Evolutionary conservation across 1,139 yeast species (phyloP).

Genomic region (Zygosaccharomyces pseudobailii): DNA sequence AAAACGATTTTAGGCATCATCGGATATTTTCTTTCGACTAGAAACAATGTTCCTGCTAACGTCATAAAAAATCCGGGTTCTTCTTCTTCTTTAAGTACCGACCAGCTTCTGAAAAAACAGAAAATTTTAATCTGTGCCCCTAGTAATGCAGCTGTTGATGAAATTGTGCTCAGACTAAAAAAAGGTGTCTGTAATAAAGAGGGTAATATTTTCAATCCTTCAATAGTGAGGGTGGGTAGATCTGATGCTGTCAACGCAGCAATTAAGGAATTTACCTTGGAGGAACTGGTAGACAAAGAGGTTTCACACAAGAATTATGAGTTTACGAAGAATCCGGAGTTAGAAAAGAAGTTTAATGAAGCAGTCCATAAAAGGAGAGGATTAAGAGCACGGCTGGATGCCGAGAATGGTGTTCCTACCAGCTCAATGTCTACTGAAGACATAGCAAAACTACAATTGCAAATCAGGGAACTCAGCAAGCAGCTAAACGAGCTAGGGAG

Average conservation of each 20-base stretch:
- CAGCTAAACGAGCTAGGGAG: constrained; percentile 67
- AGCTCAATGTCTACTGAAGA: constrained; percentile 31
- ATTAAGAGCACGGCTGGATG: constrained; percentile 25
- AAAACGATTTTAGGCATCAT: constrained; percentile 91
- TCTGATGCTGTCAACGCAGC: constrained; percentile 82
- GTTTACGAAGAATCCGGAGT: constrained; percentile 32
- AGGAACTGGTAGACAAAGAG: constrained; percentile 74
- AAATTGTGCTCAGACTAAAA: constrained; percentile 79
- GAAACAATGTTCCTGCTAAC: constrained; percentile 27
- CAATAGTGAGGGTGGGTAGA: constrained; percentile 84
- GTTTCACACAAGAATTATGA: constrained; percentile 44
- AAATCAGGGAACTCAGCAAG: constrained; percentile 52
- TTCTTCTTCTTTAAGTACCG: constrained; percentile 16
- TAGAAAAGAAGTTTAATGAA: constrained; percentile 29
- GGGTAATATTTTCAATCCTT: constrained; percentile 60
- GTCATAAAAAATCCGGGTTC: constrained; percentile 23
- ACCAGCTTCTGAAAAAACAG: constrained; percentile 36
- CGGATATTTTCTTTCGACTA: constrained; percentile 61
- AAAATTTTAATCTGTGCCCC: constrained; percentile 92
- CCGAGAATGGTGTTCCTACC: constrained; percentile 29
- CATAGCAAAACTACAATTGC: constrained; percentile 43
- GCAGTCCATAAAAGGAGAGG: constrained; percentile 28
- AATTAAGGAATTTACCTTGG: constrained; percentile 79
- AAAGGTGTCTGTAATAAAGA: constrained; percentile 58
- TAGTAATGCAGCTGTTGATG: constrained; percentile 98